phyloP scores from a whole-genome alignment of 1,284 basidiomycete genomes.

The Melampsora americana region DNA sequence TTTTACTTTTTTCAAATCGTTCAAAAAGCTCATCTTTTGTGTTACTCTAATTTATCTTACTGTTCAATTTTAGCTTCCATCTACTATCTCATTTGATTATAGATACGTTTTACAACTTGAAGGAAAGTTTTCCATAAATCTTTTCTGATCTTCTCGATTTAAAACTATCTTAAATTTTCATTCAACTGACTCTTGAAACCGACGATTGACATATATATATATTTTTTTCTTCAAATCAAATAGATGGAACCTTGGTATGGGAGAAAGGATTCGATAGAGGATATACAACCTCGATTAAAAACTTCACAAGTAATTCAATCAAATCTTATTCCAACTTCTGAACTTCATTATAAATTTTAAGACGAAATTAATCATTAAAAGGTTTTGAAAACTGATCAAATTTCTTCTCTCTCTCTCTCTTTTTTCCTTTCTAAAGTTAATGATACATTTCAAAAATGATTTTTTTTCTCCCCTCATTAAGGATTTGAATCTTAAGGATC shows the following conservation, averaged over 20 bases:
- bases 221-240: not conserved
- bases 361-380: no score
- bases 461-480: no score
- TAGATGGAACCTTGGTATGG: not conserved
- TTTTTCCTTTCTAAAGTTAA: no score
- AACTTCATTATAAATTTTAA: no score
- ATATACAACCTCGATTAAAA: not conserved
- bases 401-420: no score
- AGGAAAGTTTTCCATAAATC: not conserved
- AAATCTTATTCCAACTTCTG: no score
- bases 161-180: not conserved
- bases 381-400: no score
- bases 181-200: not conserved
- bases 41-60: not conserved
- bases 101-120: not conserved
- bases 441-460: no score
- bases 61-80: not conserved
- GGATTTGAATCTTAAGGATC: no score
- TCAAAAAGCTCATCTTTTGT: not conserved
- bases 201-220: not conserved
- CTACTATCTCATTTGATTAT: not conserved
- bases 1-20: not conserved
- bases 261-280: constrained; percentile 10
- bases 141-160: not conserved
- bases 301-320: not conserved